A percentile compares a stretch with the other conserved stretches of the same genome.
phyloP scores from a whole-genome alignment of 2,329 filamentous ascomycete species.

The Shiraia sp. region DNA sequence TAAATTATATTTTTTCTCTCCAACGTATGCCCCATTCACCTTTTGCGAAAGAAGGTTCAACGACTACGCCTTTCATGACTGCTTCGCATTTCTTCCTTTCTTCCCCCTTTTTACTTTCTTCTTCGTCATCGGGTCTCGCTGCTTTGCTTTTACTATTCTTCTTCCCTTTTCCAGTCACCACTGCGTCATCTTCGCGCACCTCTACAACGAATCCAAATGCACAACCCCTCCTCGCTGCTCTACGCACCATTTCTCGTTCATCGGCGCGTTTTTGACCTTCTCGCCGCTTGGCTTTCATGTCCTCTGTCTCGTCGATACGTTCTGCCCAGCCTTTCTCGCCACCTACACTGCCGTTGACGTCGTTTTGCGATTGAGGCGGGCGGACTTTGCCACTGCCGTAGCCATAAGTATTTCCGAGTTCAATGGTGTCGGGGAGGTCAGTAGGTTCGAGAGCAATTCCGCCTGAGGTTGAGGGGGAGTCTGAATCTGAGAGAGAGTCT shows the following conservation, averaged over 20 bases:
- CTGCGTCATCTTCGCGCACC: slow-evolving; percentile 3
- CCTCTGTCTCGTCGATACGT: slow-evolving; percentile 56
- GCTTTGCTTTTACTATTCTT: neutral
- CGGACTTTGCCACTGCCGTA: slow-evolving; percentile 41
- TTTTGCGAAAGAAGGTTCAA: slow-evolving; percentile 65
- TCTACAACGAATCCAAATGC: slow-evolving; percentile 56
- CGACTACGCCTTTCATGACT: slow-evolving; percentile 61
- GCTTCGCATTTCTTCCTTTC: slow-evolving; percentile 59
- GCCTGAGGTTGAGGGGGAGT: slow-evolving; percentile 16
- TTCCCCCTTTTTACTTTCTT: slow-evolving; percentile 4
- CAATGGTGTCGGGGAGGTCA: slow-evolving; percentile 13
- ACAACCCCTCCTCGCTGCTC: slow-evolving; percentile 64
- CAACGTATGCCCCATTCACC: slow-evolving; percentile 63
- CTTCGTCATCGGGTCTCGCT: too few species aligned
- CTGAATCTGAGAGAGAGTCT: slow-evolving; percentile 17
- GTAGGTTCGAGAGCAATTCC: slow-evolving; percentile 15
- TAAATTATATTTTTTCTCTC: slow-evolving; percentile 50
- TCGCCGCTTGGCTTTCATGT: slow-evolving; percentile 54
- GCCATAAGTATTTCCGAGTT: too few species aligned
- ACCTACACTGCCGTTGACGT: slow-evolving; percentile 61
- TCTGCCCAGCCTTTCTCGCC: slow-evolving; percentile 61
- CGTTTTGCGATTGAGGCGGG: slow-evolving; percentile 49
- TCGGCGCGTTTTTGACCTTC: slow-evolving; percentile 55
- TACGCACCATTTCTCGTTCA: slow-evolving; percentile 62
- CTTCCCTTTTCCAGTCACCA: too few species aligned